Conservation (phyloP, 352 stramenopile genomes). For the Phytophthora cactorum region DNA sequence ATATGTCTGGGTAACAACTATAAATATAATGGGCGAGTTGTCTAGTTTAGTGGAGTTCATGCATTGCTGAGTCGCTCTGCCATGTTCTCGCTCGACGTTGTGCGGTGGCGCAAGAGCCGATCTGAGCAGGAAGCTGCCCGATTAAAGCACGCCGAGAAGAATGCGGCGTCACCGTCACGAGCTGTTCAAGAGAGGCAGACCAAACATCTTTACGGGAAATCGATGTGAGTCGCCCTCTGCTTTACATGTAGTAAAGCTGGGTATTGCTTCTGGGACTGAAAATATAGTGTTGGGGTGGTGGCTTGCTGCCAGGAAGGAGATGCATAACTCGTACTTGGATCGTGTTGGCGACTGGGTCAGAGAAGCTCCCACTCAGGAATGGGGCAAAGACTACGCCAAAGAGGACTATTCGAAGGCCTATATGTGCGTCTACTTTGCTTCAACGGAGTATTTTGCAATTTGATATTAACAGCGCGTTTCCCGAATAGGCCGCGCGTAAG, state of each 20-base stretch:
- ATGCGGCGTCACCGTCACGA: slow-evolving; percentile 24
- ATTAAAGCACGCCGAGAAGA: slow-evolving; percentile 37
- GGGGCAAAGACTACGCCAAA: slow-evolving; percentile 63
- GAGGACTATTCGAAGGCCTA: slow-evolving; percentile 56
- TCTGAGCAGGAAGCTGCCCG: slow-evolving; percentile 43
- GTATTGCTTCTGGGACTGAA: neutral
- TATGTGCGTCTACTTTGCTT: slow-evolving; percentile 38
- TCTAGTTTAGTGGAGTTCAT: slow-evolving; percentile 1
- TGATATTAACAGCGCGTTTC: neutral
- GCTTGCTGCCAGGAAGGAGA: slow-evolving; percentile 56
- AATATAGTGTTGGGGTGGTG: neutral
- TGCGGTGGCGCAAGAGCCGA: slow-evolving; percentile 48
- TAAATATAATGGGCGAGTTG: no score
- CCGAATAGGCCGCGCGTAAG: slow-evolving; percentile 47
- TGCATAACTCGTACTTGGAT: slow-evolving; percentile 68
- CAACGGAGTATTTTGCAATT: neutral
- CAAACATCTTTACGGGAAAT: slow-evolving; percentile 67
- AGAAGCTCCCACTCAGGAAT: slow-evolving; percentile 46
- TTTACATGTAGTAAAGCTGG: neutral
- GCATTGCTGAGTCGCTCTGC: slow-evolving; percentile 1
- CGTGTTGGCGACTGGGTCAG: slow-evolving; percentile 64
- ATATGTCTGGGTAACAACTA: no score
- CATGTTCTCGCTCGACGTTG: slow-evolving; percentile 73
- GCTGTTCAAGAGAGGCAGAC: slow-evolving; percentile 41
- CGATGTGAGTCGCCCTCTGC: slow-evolving; percentile 32